A percentile compares a stretch with the other conserved stretches of the same genome.
Conservation (phyloP, 164 flowering plant species). For the Berberis thunbergii region DNA sequence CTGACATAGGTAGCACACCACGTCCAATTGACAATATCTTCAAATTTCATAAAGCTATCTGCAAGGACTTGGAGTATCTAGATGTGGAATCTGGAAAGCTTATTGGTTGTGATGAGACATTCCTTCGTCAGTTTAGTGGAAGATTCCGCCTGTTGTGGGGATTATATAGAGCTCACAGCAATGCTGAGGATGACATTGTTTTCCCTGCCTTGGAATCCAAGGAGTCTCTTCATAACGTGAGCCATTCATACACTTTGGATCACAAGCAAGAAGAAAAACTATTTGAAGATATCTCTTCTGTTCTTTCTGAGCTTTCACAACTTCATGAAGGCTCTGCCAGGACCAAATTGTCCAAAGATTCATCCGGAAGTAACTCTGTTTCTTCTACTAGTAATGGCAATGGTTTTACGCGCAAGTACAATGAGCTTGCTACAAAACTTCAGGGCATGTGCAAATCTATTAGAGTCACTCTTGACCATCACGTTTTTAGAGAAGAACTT, state of each 20-base stretch:
- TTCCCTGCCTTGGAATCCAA: constrained; percentile 93
- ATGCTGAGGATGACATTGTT: constrained; percentile 96
- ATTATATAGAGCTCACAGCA: constrained; percentile 88
- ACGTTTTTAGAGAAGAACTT: constrained; percentile 79
- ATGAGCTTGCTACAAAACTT: constrained; percentile 70
- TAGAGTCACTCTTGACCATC: constrained; percentile 79
- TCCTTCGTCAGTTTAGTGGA: constrained; percentile 76
- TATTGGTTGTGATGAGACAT: constrained; percentile 48
- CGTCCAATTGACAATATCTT: constrained; percentile 88
- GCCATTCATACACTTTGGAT: constrained; percentile 89
- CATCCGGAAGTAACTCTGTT: constrained; percentile 9
- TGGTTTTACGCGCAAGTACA: constrained; percentile 35
- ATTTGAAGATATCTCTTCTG: constrained; percentile 75
- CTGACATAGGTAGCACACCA: constrained; percentile 28
- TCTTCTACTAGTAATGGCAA: constrained; percentile 13
- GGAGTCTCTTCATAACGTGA: constrained; percentile 87
- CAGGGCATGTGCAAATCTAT: constrained; percentile 96
- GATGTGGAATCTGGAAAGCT: constrained; percentile 92
- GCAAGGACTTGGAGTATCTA: constrained; percentile 89
- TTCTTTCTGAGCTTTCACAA: constrained; percentile 54
- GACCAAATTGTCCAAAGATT: constrained; percentile 10
- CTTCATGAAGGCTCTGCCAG: constrained; percentile 41
- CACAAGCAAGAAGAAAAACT: constrained; percentile 88
- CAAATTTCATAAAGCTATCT: constrained; percentile 85
- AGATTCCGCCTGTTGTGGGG: constrained; percentile 89